Evolutionary conservation across 1,284 basidiomycete genomes (phyloP), one percentile per base, ranked within the genome.

Genomic region (Kwoniella shivajii): DNA sequence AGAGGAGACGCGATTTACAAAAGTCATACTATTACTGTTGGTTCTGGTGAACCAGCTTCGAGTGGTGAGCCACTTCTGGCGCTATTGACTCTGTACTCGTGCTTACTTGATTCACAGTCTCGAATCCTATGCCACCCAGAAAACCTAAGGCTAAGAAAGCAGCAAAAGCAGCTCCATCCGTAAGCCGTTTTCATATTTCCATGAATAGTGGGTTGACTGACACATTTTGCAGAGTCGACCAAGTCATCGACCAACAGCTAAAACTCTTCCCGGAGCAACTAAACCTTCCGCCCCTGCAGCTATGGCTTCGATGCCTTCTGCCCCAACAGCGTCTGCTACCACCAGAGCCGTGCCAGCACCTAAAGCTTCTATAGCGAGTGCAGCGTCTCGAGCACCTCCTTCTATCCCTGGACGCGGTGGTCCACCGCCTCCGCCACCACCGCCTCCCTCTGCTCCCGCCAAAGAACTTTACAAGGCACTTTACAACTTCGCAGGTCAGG

Each of bases 1-100:
- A 80, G 76, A n/a, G 85, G 85, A 55, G 88, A 90, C 60, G 95
- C 94, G 68, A 73, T 85, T 2, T 99, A 99, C 82, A 99, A 99
- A 84, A 94, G 90, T 67, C 90, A 92, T 69, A 85, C 86, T 3
- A 89, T 99, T 18, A 87, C 88, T 61, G 92, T 98, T 1, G 83
- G 87, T 10, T 87, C 90, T 24, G 96, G 96, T 26, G 92, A 97
- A 75, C 84, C 93, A 1, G 81, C 92, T 0, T 84, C 77, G 54
- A 95, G 92, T 70, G 72, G 78, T 68, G 48, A 51, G 74, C 63
- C 29, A 20, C 5, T 14, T 43, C 16, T 22, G 34, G 10, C 11
- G 16, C 14, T 13, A 16, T 13, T 37, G 22, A n/a, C 24, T 22
- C n/a, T 26, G 33, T n/a, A 16, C 27, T 39, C 18, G 22, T 42